Evolutionary conservation across 345 rosid species (phyloP), one percentile per base, ranked within the genome.

Genomic region (Salix caprea): DNA sequence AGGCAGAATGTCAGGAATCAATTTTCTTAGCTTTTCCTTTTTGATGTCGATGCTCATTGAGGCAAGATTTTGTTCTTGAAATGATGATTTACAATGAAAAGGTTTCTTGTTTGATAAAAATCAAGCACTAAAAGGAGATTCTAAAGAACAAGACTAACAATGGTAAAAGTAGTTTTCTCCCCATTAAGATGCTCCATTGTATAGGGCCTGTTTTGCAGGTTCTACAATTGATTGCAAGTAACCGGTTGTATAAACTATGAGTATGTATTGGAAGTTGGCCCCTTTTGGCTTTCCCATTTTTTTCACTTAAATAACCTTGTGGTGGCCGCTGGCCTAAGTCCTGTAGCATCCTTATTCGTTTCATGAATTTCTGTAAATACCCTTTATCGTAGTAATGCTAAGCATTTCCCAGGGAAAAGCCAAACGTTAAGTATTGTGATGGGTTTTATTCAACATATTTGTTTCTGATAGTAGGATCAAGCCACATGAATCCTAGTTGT

Each of bases 31-130:
- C 30, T 14, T 40, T 56, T 70, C 32, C 26, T 23, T 14, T 68
- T 68, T 32, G 48, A 23, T 42, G 30, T 39, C 12, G 42, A 39
- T 64, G 5, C 0, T 66, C 54, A 11, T 23, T 2, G 60, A 23
- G 54, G 46, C 54, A 62, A 34, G 13, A 54, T 39, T 32, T 13
- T 39, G 68, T 16, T 74, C 46, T 65, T 65, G 44, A 36, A 66
- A 26, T 2, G 14, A 9, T 67, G 52, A 30, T 18, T 67, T 75
- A 46, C 13, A 76, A 19, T 40, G 42, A 11, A 34, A 40, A 76
- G 68, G 67, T 40, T 76, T 60, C 56, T 15, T 76, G 58, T 74
- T 24, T n/a, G 24, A 65, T 42, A 62, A 16, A 19, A 44, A 74
- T 32, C 37, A 65, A 11, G 9, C 40, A 44, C 60, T 7, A 19